Evolutionary conservation across 352 stramenopile genomes (phyloP), one percentile per base, ranked within the genome.

Genomic region (Pythium brassicae): DNA sequence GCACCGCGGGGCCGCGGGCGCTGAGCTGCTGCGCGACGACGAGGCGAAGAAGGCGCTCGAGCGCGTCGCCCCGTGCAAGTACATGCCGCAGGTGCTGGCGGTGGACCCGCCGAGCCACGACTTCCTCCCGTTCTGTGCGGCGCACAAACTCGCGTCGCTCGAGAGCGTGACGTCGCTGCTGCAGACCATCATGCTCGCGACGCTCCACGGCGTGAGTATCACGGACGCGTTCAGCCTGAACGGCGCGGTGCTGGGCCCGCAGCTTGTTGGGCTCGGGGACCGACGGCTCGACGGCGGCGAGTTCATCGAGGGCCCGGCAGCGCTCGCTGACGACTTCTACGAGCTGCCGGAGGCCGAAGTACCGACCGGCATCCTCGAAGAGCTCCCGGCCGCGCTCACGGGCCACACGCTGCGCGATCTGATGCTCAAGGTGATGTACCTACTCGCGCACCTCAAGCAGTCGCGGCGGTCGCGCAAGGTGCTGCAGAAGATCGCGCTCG

Each of bases 401-500:
- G 80, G 80, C 2, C 80, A 90, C 53, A 87, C 72, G 1, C 74
- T 86, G 50, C 77, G 72, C 19, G 80, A 90, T 43, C 57, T 90
- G 3, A 65, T 90, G 14, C 65, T 76, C 53, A 90, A 90, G 50
- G 62, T 85, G 17, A 67, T 88, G 44, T 78, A 86, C 52, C 29
- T 90, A 23, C 29, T 87, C 37, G 80, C 77, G 14, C 80, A 90
- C 54, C 78, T 88, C 37, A 90, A 90, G 55, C 65, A 84, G 49
- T 83, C 74, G 1, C 54, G 65, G 27, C 63, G 37, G 6, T 83
- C 77, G 10, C 70, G 78, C 26, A 43, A 42, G 10, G 70, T 86
- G 17, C 57, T 90, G 35, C 68, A 65, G 22, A 71, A 60, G 32
- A 63, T 90, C 19, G 65, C 79, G 23, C 22, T 87, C 14, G 66